Percentiles rank a stretch among this genome's conserved stretches.
Conservation (phyloP, 805 yeast species). For the Suhomyces faveliae region DNA sequence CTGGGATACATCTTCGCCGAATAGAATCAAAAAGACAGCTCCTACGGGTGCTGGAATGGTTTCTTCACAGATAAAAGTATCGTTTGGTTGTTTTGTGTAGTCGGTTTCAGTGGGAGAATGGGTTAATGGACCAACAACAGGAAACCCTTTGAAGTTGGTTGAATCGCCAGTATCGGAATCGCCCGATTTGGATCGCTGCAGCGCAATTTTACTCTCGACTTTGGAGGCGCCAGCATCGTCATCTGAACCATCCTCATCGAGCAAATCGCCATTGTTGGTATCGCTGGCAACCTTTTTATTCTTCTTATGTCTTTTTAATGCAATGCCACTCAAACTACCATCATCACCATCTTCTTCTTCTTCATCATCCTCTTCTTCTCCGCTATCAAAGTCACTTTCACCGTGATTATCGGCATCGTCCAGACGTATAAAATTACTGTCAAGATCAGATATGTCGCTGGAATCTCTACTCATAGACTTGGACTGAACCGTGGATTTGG, state of each 20-base stretch:
- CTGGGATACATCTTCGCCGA: conserved; percentile 53
- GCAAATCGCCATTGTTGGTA: not conserved
- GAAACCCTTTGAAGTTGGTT: conserved; percentile 37
- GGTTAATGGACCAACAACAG: conserved; percentile 60
- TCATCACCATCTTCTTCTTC: conserved; percentile 21
- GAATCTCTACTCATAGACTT: conserved; percentile 8
- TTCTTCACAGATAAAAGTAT: conserved; percentile 55
- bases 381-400: conserved; percentile 10
- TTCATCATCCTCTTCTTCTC: conserved; percentile 21
- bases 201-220: not conserved
- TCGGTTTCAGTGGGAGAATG: conserved; percentile 59
- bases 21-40: conserved; percentile 63
- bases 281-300: conserved; percentile 14
- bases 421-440: conserved; percentile 13
- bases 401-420: conserved; percentile 32
- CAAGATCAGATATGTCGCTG: conserved; percentile 17
- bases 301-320: conserved; percentile 5
- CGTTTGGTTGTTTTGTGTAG: conserved; percentile 46
- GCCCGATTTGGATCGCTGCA: not conserved
- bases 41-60: conserved; percentile 74
- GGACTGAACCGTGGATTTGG: conserved; percentile 8
- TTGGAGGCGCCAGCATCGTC: conserved; percentile 5
- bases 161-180: conserved; percentile 3
- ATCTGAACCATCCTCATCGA: not conserved
- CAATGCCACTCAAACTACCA: conserved; percentile 5